Evolutionary conservation across 169 alveolate species (phyloP).

Genomic region (Neospora caninum): DNA sequence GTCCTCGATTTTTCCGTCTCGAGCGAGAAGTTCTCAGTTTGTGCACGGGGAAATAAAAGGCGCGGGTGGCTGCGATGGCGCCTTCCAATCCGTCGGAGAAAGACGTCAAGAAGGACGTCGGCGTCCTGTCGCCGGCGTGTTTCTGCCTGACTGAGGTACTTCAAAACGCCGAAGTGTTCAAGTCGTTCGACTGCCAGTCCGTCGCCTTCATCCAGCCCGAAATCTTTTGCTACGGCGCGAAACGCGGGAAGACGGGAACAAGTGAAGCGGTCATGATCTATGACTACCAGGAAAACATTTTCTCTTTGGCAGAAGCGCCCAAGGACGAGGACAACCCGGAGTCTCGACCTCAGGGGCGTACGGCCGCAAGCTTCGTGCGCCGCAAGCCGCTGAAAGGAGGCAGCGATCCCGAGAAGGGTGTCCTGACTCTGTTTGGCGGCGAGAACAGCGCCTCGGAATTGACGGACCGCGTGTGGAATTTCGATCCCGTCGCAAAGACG

Average conservation of each 20-base stretch:
- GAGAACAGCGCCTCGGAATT: not conserved
- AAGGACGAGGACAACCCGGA: not conserved
- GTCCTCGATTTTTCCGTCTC: too few relatives aligned
- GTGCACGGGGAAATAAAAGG: too few relatives aligned
- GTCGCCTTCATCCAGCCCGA: not conserved
- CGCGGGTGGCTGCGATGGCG: too few relatives aligned
- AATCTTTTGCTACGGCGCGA: conserved; percentile 7
- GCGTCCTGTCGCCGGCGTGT: not conserved
- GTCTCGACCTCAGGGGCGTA: not conserved
- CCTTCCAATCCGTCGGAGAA: too few relatives aligned
- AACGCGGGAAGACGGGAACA: not conserved
- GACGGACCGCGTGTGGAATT: not conserved
- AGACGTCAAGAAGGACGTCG: not conserved
- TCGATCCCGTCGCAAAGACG: not conserved
- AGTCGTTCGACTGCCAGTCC: not conserved
- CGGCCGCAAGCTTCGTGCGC: not conserved
- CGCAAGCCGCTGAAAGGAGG: not conserved
- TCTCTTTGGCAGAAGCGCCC: not conserved
- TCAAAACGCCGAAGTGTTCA: not conserved
- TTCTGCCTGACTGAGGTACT: conserved; percentile 3
- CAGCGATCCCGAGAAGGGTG: not conserved
- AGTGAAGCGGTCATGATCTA: not conserved
- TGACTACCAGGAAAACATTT: not conserved
- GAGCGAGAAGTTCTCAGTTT: too few relatives aligned
- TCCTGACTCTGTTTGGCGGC: not conserved